phyloP scores from a whole-genome alignment of 208 protist species.

The Acanthamoeba divionensis region DNA sequence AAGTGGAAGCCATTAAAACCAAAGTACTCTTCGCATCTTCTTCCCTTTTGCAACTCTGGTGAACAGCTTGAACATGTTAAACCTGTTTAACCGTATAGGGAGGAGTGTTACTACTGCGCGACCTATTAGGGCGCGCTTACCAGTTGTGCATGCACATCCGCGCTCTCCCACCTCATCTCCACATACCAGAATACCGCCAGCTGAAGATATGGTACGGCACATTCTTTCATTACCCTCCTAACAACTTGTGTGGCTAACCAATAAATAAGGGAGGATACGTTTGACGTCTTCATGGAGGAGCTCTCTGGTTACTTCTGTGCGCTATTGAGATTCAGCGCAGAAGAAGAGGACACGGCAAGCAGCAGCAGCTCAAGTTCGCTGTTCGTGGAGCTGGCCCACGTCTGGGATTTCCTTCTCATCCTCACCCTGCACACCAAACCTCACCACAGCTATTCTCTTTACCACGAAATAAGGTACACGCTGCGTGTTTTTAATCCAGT shows the following conservation, averaged over 20 bases:
- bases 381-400: slow-evolving; percentile 3
- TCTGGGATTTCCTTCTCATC: slow-evolving; percentile 6
- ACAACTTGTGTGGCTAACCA: neutral
- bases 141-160: too few relatives aligned
- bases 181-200: neutral
- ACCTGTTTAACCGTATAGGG: too few relatives aligned
- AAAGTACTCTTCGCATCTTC: neutral
- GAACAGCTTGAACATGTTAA: neutral
- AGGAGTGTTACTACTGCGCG: too few relatives aligned
- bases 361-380: neutral
- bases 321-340: neutral
- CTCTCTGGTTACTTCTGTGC: slow-evolving; percentile 38
- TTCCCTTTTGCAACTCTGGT: neutral
- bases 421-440: neutral
- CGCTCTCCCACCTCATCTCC: neutral
- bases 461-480: neutral
- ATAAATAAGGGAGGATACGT: slow-evolving; percentile 3
- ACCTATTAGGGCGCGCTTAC: too few relatives aligned
- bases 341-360: neutral
- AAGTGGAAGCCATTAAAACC: slow-evolving; percentile 12
- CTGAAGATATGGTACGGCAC: neutral
- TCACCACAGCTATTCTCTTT: neutral
- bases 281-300: slow-evolving; percentile 12
- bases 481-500: too few relatives aligned
- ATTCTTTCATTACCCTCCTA: neutral